phyloP scores from a whole-genome alignment of 164 flowering plant genomes.

The Magnolia changhungtana region DNA sequence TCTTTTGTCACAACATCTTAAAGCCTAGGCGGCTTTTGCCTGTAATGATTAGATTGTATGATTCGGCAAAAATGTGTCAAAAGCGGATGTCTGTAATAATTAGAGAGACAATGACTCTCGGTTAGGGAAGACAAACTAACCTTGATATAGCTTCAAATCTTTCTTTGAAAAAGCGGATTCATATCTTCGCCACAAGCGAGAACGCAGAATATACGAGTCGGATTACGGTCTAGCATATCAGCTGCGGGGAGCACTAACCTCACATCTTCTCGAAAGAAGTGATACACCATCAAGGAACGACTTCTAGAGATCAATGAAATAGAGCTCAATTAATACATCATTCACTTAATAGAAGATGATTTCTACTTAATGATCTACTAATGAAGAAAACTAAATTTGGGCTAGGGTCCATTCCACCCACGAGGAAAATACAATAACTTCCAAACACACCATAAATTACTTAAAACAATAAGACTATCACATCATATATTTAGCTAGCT shows the following conservation, averaged over 20 bases:
- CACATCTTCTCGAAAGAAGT: conserved; percentile 59
- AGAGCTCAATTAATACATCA: conserved; percentile 3
- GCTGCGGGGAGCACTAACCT: conserved; percentile 70
- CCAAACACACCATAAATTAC: too few relatives aligned
- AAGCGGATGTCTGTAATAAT: background rate
- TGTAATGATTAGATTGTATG: too few relatives aligned
- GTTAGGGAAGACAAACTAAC: too few relatives aligned
- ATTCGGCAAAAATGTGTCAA: too few relatives aligned
- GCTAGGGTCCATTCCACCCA: too few relatives aligned
- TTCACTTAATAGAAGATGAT: background rate
- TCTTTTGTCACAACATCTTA: too few relatives aligned
- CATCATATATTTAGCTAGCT: too few relatives aligned
- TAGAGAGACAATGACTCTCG: background rate
- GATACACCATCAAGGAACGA: conserved; percentile 59
- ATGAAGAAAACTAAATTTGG: too few relatives aligned
- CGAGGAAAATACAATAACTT: too few relatives aligned
- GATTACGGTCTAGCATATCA: conserved; percentile 47
- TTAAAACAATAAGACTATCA: too few relatives aligned
- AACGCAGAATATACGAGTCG: conserved; percentile 37
- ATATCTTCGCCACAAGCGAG: conserved; percentile 32
- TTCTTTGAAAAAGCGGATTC: conserved; percentile 9
- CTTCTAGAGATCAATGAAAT: too few relatives aligned
- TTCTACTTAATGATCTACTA: background rate
- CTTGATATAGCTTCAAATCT: conserved; percentile 49
- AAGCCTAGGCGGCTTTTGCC: too few relatives aligned